A percentile compares a stretch with the other conserved stretches of the same genome.
These are phyloP conservation scores for Saccharomyces cerevisiae DNA, from an alignment of 805 yeast species.

Conservation along the genomic window DNA sequence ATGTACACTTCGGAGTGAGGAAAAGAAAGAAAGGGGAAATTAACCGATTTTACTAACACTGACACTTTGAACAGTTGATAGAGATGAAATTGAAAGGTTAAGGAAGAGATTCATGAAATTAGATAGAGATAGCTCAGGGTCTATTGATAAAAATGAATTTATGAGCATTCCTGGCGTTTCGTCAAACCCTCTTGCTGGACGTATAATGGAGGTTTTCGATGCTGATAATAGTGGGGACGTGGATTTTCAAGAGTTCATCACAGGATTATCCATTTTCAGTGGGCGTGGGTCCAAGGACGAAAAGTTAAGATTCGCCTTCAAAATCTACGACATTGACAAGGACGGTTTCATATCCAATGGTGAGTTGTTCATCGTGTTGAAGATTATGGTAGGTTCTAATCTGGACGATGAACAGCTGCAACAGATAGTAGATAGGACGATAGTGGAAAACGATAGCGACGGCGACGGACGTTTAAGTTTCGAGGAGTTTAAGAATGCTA, in stretches of 20 bases:
- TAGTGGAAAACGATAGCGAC: conserved; percentile 83
- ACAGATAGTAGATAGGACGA: conserved; percentile 94
- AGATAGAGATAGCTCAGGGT: conserved; percentile 87
- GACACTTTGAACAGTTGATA: conserved; percentile 45
- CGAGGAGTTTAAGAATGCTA: conserved; percentile 73
- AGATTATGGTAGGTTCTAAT: conserved; percentile 95
- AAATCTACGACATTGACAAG: conserved; percentile 88
- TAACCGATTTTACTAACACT: neutral
- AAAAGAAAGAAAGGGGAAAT: neutral
- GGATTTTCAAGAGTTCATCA: conserved; percentile 90
- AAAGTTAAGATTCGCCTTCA: conserved; percentile 81
- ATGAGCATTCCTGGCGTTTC: conserved; percentile 88
- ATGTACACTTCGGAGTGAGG: conserved; percentile 20
- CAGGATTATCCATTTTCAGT: conserved; percentile 80
- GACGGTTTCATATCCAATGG: conserved; percentile 96
- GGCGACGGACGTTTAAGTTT: conserved; percentile 82
- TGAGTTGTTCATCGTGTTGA: conserved; percentile 81
- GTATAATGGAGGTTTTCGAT: conserved; percentile 92
- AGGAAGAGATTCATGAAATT: conserved; percentile 91
- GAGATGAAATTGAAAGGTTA: conserved; percentile 85
- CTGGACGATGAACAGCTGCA: conserved; percentile 81
- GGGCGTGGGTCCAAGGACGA: conserved; percentile 74
- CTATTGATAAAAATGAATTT: conserved; percentile 85
- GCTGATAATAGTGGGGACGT: conserved; percentile 87
- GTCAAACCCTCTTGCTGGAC: conserved; percentile 77